phyloP scores from a whole-genome alignment of 1,284 basidiomycete species.

The Melampsora americana region DNA sequence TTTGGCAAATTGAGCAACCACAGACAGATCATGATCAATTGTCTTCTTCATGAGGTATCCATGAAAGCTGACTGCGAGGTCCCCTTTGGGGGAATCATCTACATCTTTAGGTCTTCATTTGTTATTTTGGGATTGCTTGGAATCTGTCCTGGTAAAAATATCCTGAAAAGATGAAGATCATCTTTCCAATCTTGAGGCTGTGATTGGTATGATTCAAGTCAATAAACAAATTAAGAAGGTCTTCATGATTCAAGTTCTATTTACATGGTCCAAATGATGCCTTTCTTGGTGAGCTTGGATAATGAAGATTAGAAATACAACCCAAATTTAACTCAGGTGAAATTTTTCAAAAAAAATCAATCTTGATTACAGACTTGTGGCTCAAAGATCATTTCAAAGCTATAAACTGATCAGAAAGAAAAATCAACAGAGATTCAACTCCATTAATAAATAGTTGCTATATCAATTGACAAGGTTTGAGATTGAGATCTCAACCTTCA shows the following conservation, averaged over 20 bases:
- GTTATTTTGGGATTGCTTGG: too few relatives aligned
- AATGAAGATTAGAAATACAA: not conserved
- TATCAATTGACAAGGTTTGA: too few relatives aligned
- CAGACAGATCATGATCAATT: too few relatives aligned
- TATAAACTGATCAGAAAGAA: not conserved
- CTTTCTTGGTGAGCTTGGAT: slow-evolving; percentile 32
- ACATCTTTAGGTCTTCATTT: too few relatives aligned
- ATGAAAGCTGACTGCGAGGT: too few relatives aligned
- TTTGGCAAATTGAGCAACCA: too few relatives aligned
- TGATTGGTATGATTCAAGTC: not conserved
- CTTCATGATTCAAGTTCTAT: not conserved
- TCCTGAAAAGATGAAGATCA: too few relatives aligned
- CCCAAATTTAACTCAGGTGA: too few relatives aligned
- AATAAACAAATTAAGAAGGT: not conserved
- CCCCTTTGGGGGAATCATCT: too few relatives aligned
- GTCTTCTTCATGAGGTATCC: too few relatives aligned
- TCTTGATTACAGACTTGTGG: not conserved
- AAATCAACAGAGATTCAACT: slow-evolving; percentile 12
- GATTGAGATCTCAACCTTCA: too few relatives aligned
- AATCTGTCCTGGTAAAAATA: slow-evolving; percentile 30
- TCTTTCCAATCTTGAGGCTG: slow-evolving; percentile 24
- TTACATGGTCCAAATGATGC: slow-evolving; percentile 43
- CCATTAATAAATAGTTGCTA: slow-evolving; percentile 29
- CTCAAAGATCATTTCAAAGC: not conserved
- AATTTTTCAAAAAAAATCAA: too few relatives aligned